These are phyloP conservation scores for Fusarium floridanum DNA, from an alignment of 2,329 filamentous ascomycete genomes.

Conservation along the genomic window DNA sequence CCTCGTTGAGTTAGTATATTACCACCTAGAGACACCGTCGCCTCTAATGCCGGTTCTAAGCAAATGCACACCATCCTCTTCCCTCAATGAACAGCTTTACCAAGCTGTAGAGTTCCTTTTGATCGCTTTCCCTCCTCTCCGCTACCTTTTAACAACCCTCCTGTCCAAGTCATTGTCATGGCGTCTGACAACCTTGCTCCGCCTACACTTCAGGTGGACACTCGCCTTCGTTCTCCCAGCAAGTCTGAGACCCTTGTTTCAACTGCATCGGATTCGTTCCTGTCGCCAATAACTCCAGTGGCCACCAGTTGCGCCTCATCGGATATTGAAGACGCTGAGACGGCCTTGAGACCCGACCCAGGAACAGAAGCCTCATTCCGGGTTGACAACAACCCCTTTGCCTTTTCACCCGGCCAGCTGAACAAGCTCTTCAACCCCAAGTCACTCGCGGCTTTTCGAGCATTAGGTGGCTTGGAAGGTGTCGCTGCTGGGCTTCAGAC, in stretches of 20 bases:
- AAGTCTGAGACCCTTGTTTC: neutral
- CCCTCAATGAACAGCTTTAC: neutral
- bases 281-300: neutral
- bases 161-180: neutral
- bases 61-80: neutral
- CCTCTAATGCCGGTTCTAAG: neutral
- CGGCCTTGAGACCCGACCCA: neutral
- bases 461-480: neutral
- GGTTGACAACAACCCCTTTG: slow-evolving; percentile 7
- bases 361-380: neutral
- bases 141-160: neutral
- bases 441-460: neutral
- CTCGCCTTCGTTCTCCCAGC: neutral
- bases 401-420: slow-evolving; percentile 4
- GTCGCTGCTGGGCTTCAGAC: neutral
- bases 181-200: neutral
- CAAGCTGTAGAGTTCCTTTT: neutral
- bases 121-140: neutral
- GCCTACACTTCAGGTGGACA: neutral
- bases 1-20: neutral
- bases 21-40: neutral
- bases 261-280: neutral
- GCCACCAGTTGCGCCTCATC: neutral
- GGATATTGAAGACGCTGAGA: neutral
- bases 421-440: slow-evolving; percentile 9